Conservation (phyloP, 78 protist species). For the Emiliania huxleyi region DNA sequence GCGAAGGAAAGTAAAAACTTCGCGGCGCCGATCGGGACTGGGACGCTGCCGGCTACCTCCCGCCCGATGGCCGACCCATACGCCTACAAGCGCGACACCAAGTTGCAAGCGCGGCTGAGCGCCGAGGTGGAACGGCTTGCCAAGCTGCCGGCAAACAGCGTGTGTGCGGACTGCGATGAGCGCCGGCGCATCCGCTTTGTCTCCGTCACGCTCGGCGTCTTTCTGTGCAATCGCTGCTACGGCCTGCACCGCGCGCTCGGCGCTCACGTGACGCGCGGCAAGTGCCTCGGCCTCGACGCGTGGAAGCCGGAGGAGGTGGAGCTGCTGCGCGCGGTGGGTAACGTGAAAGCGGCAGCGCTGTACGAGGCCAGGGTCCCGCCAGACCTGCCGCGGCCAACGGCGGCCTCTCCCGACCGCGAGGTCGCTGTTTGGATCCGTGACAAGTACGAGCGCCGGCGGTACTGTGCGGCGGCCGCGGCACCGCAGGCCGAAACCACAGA, state of each 20-base stretch:
- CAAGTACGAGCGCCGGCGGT: too few species aligned
- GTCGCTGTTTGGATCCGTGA: neutral
- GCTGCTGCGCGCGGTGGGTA: neutral
- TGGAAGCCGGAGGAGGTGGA: neutral
- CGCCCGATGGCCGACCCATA: too few species aligned
- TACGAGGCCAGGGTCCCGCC: neutral
- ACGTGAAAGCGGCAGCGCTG: neutral
- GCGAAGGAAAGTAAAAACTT: too few species aligned
- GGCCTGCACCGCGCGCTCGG: neutral
- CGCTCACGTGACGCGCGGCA: neutral
- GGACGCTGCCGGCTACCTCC: too few species aligned
- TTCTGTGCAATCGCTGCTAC: neutral
- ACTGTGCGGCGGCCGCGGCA: too few species aligned
- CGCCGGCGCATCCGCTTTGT: neutral
- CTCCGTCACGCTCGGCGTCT: slow-evolving; percentile 8
- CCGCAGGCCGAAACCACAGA: too few species aligned
- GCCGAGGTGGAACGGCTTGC: neutral
- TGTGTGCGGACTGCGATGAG: neutral
- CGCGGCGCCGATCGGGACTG: too few species aligned
- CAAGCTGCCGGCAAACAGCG: neutral
- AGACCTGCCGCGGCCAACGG: neutral
- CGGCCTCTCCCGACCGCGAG: neutral
- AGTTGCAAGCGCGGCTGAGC: neutral
- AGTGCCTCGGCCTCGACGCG: neutral
- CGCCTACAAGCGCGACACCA: neutral